These are phyloP conservation scores for Apiospora hydei DNA, from an alignment of 2,329 filamentous ascomycete genomes.

Conservation along the genomic window DNA sequence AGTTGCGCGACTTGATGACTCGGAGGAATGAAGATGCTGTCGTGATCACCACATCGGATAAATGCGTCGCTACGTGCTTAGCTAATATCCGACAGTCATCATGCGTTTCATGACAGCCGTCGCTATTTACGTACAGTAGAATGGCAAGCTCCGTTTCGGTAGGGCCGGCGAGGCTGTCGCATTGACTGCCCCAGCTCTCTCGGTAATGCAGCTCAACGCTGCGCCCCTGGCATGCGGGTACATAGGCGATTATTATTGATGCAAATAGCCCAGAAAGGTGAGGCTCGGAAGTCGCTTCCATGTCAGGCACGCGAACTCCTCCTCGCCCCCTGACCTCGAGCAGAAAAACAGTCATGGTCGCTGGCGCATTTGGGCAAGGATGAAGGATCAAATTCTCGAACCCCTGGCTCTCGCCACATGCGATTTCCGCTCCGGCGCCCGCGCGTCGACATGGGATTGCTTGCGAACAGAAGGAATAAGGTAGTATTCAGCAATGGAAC, in stretches of 20 bases:
- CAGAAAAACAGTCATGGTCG: background rate
- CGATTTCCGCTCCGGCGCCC: background rate
- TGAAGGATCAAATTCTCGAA: background rate
- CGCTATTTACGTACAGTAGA: too few relatives aligned
- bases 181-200: background rate
- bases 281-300: background rate
- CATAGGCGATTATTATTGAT: conserved; percentile 11
- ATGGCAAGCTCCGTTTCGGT: background rate
- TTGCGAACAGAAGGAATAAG: background rate
- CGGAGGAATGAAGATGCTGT: too few relatives aligned
- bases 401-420: background rate
- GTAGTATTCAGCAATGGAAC: background rate
- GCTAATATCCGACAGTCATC: background rate
- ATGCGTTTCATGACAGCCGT: background rate
- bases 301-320: background rate
- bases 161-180: background rate
- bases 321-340: background rate
- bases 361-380: background rate
- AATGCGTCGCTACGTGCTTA: background rate
- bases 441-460: background rate
- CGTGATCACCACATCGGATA: background rate
- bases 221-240: conserved; percentile 1
- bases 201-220: conserved; percentile 3
- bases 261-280: background rate
- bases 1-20: background rate